phyloP scores from a whole-genome alignment of 2,329 filamentous ascomycete genomes.

The Fusarium lateritium region DNA sequence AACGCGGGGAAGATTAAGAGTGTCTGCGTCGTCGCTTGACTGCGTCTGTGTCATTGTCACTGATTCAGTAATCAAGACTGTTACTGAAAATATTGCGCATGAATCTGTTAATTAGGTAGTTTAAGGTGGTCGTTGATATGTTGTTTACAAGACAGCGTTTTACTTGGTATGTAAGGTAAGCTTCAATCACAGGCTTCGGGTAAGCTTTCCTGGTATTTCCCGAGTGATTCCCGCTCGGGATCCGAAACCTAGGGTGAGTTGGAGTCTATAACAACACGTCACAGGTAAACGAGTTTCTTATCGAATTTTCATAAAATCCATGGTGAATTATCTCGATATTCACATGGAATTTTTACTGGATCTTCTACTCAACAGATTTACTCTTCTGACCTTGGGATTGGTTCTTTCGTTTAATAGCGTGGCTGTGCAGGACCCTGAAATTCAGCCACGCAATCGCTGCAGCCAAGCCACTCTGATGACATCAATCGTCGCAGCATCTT shows the following conservation, averaged over 20 bases:
- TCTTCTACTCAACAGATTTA: constrained; percentile 11
- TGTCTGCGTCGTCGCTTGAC: constrained; percentile 11
- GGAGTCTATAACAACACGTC: not conserved
- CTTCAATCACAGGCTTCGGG: constrained; percentile 23
- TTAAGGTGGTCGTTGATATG: not conserved
- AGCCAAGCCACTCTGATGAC: constrained; percentile 47
- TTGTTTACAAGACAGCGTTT: constrained; percentile 13
- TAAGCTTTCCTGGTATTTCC: constrained; percentile 28
- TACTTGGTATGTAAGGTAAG: constrained; percentile 16
- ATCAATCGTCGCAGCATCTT: constrained; percentile 38
- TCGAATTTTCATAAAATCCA: not conserved
- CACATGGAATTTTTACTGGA: constrained; percentile 6
- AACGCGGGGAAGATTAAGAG: constrained; percentile 70
- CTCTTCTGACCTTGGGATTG: constrained; percentile 1
- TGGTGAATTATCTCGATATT: not conserved
- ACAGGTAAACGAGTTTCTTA: not conserved
- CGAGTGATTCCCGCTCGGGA: constrained; percentile 24
- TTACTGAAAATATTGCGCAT: not conserved
- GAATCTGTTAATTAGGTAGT: not conserved
- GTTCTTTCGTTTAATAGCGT: constrained; percentile 24
- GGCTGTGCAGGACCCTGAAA: constrained; percentile 41
- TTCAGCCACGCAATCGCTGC: constrained; percentile 40
- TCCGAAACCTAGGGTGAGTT: constrained; percentile 22
- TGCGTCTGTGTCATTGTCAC: constrained; percentile 42
- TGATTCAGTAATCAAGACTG: not conserved